Evolutionary conservation across 768 basidiomycete genomes (phyloP), one percentile per base, ranked within the genome.

Genomic region (Boletus rubroflammeus): DNA sequence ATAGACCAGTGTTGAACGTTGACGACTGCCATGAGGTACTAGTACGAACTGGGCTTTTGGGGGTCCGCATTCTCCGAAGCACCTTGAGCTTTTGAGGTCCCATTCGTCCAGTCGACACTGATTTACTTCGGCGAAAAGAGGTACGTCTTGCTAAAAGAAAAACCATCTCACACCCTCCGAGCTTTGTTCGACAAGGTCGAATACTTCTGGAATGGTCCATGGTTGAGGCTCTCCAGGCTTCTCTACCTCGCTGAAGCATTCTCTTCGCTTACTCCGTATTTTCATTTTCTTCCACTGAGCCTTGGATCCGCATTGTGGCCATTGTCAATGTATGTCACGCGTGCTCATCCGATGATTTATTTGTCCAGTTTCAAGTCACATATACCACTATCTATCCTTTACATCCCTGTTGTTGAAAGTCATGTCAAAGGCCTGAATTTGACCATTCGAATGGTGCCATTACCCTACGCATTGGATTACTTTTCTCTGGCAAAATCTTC

Each of bases 181-280:
- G 4, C 23, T 25, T 25, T 25, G 23, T 25, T 25, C 23, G 2
- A 25, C 23, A 25, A 25, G 23, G 10, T 50, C 17, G 55, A 50
- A 15, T 41, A 46, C 48, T 41, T 57, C 38, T 57, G 55, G 44
- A 13, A 38, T 19, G 32, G 43, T 40, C 1, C 48, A 3, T 57
- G 47, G 56, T 50, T 48, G n/a, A n/a, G n/a, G 5, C 55, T 57
- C 32, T 57, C 56, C 23, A 41, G 43, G 32, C 0, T 51, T 31
- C 55, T 57, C 17, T 57, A 57, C 8, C 38, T 57, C 15, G 6
- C 32, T 25, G 23, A 4, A 25, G 23, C 1, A 5, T 56, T 36
- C 15, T 39, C 3, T 15, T 26, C 8, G 6, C n/a, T 47, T 10
- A 32, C 5, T 28, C 17, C 15, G 6, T 11, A 3, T 28, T 14